Conservation (phyloP, 129 eudicot genomes). For the Helianthus tuberosus region DNA sequence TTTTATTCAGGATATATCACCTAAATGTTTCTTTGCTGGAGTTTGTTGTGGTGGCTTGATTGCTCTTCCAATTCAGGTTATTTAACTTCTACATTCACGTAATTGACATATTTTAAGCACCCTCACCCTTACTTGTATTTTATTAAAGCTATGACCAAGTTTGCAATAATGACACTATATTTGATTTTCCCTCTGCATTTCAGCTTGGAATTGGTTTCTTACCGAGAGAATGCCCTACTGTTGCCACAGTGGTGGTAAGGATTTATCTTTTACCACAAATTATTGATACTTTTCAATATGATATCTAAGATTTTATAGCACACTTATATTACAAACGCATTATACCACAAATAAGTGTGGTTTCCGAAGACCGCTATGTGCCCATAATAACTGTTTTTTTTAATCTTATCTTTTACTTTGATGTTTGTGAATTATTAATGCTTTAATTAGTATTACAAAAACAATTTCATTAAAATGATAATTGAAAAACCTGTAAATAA, state of each 20-base stretch:
- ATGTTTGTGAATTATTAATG: not conserved
- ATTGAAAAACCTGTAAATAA: not conserved
- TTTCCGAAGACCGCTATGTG: too few species aligned
- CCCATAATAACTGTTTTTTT: too few species aligned
- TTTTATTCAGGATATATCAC: constrained; percentile 73
- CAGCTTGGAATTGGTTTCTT: constrained; percentile 91
- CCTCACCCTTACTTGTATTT: too few species aligned
- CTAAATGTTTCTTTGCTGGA: constrained; percentile 92
- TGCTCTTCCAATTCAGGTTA: constrained; percentile 90
- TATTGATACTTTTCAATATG: not conserved
- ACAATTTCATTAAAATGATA: not conserved
- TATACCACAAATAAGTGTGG: too few species aligned
- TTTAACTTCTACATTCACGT: constrained; percentile 22
- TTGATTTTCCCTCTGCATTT: constrained; percentile 9
- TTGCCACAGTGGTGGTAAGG: constrained; percentile 88
- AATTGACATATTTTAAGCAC: not conserved
- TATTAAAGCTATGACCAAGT: too few species aligned
- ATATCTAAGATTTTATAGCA: too few species aligned
- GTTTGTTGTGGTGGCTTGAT: constrained; percentile 92
- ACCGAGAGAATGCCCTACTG: constrained; percentile 85
- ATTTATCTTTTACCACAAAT: constrained; percentile 1
- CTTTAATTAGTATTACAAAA: not conserved
- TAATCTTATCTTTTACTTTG: too few species aligned
- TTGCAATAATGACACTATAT: constrained; percentile 12
- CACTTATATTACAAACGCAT: too few species aligned